Conservation (phyloP, 2,329 filamentous ascomycete genomes). For the Trichophyton simii region DNA sequence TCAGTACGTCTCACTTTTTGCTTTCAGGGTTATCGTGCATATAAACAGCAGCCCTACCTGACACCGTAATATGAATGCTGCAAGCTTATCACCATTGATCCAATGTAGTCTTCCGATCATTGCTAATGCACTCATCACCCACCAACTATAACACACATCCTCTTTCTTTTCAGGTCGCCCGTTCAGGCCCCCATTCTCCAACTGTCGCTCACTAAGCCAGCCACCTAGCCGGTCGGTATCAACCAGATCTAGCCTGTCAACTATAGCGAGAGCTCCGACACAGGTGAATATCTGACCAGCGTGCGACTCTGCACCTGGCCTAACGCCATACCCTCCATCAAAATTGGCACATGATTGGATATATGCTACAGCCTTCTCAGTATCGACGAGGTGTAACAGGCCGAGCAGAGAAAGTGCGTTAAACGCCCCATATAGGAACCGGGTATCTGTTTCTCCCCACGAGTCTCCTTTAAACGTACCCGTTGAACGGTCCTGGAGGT, state of each 20-base stretch:
- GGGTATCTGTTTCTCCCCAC: slow-evolving; percentile 92
- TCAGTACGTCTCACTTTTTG: background rate
- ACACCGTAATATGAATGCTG: slow-evolving; percentile 69
- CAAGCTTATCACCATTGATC: slow-evolving; percentile 75
- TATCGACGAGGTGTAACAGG: slow-evolving; percentile 59
- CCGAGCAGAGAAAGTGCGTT: slow-evolving; percentile 78
- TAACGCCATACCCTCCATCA: slow-evolving; percentile 84
- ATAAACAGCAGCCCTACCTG: slow-evolving; percentile 41
- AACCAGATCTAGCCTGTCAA: slow-evolving; percentile 65
- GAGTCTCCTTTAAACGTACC: slow-evolving; percentile 89
- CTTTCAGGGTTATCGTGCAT: background rate
- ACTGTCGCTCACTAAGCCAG: slow-evolving; percentile 89
- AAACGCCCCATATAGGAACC: slow-evolving; percentile 82
- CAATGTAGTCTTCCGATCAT: slow-evolving; percentile 83
- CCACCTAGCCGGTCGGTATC: slow-evolving; percentile 69
- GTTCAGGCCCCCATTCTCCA: slow-evolving; percentile 78
- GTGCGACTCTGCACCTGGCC: slow-evolving; percentile 85
- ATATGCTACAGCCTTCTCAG: slow-evolving; percentile 67
- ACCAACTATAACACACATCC: slow-evolving; percentile 98
- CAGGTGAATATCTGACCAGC: slow-evolving; percentile 94
- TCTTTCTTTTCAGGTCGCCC: slow-evolving; percentile 90
- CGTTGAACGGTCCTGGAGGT: slow-evolving; percentile 63
- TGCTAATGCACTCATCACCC: slow-evolving; percentile 82
- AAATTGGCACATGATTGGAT: slow-evolving; percentile 78
- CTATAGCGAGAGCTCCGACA: slow-evolving; percentile 74